Conservation (phyloP, 192 early-diverging fungal genomes). For the Backusella tuberculispora region DNA sequence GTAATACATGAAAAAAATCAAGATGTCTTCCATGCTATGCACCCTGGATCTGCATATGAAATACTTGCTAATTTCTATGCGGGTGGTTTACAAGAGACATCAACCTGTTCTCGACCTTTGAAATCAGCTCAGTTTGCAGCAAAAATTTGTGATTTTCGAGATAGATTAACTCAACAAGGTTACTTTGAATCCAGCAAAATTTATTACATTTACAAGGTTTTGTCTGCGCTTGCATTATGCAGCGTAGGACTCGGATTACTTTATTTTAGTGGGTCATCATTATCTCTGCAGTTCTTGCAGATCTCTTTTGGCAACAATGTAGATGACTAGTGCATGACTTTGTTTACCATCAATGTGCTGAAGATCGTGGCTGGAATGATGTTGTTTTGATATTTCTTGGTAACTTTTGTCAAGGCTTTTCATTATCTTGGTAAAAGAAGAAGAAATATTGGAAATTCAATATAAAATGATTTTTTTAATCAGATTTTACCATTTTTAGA, state of each 20-base stretch:
- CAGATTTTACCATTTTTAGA: constrained; percentile 39
- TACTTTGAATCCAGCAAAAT: constrained; percentile 67
- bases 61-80: constrained; percentile 76
- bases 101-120: constrained; percentile 25
- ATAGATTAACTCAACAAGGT: constrained; percentile 54
- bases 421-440: constrained; percentile 61
- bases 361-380: constrained; percentile 64
- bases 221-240: constrained; percentile 57
- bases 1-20: neutral
- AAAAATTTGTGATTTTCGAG: constrained; percentile 64
- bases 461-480: neutral
- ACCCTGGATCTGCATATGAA: constrained; percentile 63
- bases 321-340: constrained; percentile 87
- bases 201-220: constrained; percentile 68
- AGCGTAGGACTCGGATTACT: constrained; percentile 52
- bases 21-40: constrained; percentile 82
- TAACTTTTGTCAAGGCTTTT: constrained; percentile 77
- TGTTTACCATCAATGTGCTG: constrained; percentile 79
- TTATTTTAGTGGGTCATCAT: constrained; percentile 51
- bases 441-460: neutral
- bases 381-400: constrained; percentile 68
- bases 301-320: constrained; percentile 82
- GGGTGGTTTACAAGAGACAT: constrained; percentile 56
- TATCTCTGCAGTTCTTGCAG: constrained; percentile 60
- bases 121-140: constrained; percentile 59